phyloP scores from a whole-genome alignment of 2,329 filamentous ascomycete species.

The Orbilia javanica region DNA sequence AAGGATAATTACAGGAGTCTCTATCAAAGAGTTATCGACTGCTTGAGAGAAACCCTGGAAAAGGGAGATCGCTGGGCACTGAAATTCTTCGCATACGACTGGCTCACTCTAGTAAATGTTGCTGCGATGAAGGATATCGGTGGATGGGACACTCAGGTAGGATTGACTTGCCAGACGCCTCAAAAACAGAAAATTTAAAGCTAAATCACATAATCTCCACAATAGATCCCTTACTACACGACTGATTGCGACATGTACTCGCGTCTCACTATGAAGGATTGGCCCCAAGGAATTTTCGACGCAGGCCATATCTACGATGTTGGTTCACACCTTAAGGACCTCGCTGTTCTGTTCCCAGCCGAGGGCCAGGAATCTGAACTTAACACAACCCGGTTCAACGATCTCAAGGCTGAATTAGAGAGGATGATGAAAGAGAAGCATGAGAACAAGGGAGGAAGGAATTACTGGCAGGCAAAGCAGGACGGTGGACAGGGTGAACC shows the following conservation, averaged over 20 bases:
- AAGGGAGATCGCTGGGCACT: constrained; percentile 67
- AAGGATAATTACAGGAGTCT: constrained; percentile 16
- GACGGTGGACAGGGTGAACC: constrained; percentile 70
- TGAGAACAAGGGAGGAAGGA: constrained; percentile 65
- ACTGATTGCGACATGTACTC: constrained; percentile 72
- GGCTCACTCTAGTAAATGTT: constrained; percentile 72
- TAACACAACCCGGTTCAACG: constrained; percentile 52
- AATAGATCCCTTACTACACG: constrained; percentile 69
- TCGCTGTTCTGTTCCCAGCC: constrained; percentile 59
- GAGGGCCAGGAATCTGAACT: constrained; percentile 61
- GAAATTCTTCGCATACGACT: constrained; percentile 73
- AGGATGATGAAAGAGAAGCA: constrained; percentile 63
- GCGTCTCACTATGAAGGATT: constrained; percentile 66
- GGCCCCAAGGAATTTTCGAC: constrained; percentile 64
- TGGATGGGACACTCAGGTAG: constrained; percentile 72
- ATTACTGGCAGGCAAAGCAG: constrained; percentile 71
- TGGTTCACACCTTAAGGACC: constrained; percentile 59
- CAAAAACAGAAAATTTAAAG: background rate
- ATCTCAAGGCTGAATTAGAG: constrained; percentile 61
- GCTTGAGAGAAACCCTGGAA: constrained; percentile 64
- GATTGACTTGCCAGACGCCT: background rate
- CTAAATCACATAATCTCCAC: no score
- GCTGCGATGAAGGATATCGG: constrained; percentile 69
- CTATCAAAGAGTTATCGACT: constrained; percentile 48
- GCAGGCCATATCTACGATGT: constrained; percentile 64